Evolutionary conservation across 495 filamentous ascomycete genomes (phyloP), one percentile per base, ranked within the genome.

Genomic region (Daldinia bambusicola): DNA sequence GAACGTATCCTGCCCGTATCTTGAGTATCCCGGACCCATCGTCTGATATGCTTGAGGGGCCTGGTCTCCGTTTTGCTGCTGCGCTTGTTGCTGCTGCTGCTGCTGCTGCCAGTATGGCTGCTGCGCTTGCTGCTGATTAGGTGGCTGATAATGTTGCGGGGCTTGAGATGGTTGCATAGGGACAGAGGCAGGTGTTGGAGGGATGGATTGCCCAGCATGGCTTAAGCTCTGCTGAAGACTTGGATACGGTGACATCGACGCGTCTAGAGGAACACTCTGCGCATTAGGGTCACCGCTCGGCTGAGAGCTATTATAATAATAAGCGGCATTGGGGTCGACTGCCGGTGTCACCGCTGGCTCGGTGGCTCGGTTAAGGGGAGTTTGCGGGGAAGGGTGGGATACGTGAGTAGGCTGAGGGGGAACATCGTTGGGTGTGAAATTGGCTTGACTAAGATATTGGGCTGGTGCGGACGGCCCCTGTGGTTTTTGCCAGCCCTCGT

Each of bases 1-100:
- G 75, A 93, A 90, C 41, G 87, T 78, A 40, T 92, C 87, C 70
- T 89, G 86, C 2, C 82, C 83, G 71, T 91, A 93, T 9, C 89
- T 83, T 2, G 78, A 71, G 62, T 89, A 84, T 8, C 84, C 79
- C 6, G 81, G 63, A 0, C 82, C 75, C 14, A 68, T 67, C 37
- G 80, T 64, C 59, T 81, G 86, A 77, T 84, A 84, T 20, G 83
- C 80, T 37, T 87, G 77, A 14, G 76, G 22, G 1, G 76, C 74
- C 41, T 81, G 79, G 48, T 79, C 79, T 10, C 75, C 76, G 43
- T 75, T 82, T 13, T 79, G 79, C 66, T 80, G 77, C 63, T 70
- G 70, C 20, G n/a, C n/a, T n/a, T 61, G 60, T 58, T 79, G 74
- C 50, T 72, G 71, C 36, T 74, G 74, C 58, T 76, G 73, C 67